Evolutionary conservation across 2,329 filamentous ascomycete genomes (phyloP).

Genomic region (Knoxdaviesia proteae): DNA sequence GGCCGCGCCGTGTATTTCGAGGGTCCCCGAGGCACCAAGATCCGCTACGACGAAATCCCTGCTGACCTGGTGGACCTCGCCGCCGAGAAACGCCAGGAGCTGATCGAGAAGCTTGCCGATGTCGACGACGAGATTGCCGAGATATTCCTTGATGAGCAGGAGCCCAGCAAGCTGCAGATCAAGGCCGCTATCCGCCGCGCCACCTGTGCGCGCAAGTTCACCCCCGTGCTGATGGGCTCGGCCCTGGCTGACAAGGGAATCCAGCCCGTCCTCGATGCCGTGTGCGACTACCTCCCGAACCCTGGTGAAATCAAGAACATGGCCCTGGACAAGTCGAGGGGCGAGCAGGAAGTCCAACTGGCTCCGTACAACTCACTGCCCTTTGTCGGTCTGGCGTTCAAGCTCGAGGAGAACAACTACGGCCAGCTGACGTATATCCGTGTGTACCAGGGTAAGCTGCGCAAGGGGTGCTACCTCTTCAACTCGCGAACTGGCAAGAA

Average conservation of each 20-base stretch:
- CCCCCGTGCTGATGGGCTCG: constrained; percentile 89
- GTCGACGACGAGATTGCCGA: constrained; percentile 97
- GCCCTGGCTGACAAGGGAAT: constrained; percentile 87
- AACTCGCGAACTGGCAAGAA: constrained; percentile 91
- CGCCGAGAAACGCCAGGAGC: constrained; percentile 59
- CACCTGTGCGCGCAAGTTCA: constrained; percentile 78
- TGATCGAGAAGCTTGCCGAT: constrained; percentile 91
- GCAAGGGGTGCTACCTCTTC: constrained; percentile 76
- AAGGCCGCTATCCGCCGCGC: constrained; percentile 80
- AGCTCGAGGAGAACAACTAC: constrained; percentile 97
- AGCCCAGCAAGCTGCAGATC: constrained; percentile 63
- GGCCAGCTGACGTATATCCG: constrained; percentile 96
- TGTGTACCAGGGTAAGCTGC: constrained; percentile 84
- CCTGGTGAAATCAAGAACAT: constrained; percentile 75
- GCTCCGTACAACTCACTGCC: constrained; percentile 85
- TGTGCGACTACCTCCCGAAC: constrained; percentile 90
- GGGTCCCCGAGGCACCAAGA: constrained; percentile 56
- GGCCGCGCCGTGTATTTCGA: constrained; percentile 93
- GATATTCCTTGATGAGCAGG: constrained; percentile 72
- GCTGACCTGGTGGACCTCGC: constrained; percentile 56
- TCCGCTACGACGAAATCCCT: constrained; percentile 61
- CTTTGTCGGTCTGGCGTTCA: constrained; percentile 92
- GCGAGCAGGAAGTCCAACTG: constrained; percentile 64
- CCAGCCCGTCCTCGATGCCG: constrained; percentile 90
- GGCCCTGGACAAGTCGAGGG: constrained; percentile 63